Evolutionary conservation across 2,329 filamentous ascomycete genomes (phyloP), one percentile per base, ranked within the genome.

Genomic region (Trichoderma sp.): DNA sequence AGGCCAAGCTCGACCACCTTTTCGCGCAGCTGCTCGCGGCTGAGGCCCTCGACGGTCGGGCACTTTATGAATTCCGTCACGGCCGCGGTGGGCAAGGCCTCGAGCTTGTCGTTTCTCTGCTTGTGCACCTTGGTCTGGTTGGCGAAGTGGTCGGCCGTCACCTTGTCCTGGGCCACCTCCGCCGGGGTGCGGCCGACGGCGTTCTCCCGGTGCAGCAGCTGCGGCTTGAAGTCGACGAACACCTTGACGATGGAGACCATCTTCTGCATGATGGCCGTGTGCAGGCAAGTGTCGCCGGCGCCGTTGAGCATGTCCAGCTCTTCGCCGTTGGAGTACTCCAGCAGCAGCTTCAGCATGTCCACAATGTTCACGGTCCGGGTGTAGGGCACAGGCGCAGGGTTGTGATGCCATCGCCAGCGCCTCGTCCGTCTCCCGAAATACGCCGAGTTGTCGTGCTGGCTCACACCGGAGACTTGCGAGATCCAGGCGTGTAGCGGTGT

Each of bases 101-200:
- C 61, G 1, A 70, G 59, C 2, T 52, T 66, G 47, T 39, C 21
- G 51, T 21, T 26, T 48, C 12, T 54, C 64, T 66, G 34, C 17
- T 28, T 47, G 5, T 47, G 5, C 12, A 67, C 6, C 3, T 28
- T 41, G 1, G 68, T 34, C 9, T 72, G 74, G 19, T 68, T 68
- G 39, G 66, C 56, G n/a, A 81, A 75, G 50, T 75, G 75, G 7
- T 73, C 70, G 7, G 77, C 75, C 2, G 84, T 77, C 66, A 82
- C 82, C 1, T 76, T 74, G 60, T 90, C 87, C 58, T 85, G 79
- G 0, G 88, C 86, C 56, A 91, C 77, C 70, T 95, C 91, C 30
- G 83, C 81, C 0, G 91, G 89, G 0, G 91, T 95, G 17, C 85
- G 83, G 1, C 92, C 92, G 0, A 90, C 90, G 0, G 90, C 86